phyloP scores from a whole-genome alignment of 2,329 filamentous ascomycete genomes.

The Fulvia fulva region DNA sequence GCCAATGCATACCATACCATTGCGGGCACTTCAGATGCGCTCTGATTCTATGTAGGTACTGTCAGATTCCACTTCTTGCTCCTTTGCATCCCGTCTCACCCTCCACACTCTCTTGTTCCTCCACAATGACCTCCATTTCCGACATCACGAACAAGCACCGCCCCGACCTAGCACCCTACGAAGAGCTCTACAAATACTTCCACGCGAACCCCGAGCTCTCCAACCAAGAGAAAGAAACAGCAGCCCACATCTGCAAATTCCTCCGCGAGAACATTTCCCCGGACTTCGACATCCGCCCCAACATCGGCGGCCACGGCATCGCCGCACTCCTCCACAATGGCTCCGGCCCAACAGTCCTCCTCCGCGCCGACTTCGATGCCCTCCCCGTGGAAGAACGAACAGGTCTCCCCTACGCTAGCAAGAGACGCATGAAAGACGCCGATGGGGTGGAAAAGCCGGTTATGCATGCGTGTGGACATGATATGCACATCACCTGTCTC shows the following conservation, averaged over 20 bases:
- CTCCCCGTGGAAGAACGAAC: constrained; percentile 57
- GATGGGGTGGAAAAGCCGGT: constrained; percentile 52
- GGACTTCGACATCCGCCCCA: constrained; percentile 44
- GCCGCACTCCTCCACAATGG: constrained; percentile 56
- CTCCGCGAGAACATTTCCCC: constrained; percentile 33
- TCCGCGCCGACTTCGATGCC: constrained; percentile 61
- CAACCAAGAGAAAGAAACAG: constrained; percentile 52
- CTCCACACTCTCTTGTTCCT: not conserved
- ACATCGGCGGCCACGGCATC: constrained; percentile 58
- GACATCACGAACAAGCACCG: constrained; percentile 30
- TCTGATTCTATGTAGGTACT: constrained; percentile 4
- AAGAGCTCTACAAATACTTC: constrained; percentile 56
- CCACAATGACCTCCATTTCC: constrained; percentile 24
- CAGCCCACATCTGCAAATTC: constrained; percentile 43
- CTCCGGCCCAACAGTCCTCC: constrained; percentile 51
- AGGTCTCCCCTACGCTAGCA: constrained; percentile 54
- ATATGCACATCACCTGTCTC: constrained; percentile 59
- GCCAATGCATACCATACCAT: not conserved
- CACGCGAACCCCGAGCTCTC: constrained; percentile 59
- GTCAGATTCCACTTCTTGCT: not conserved
- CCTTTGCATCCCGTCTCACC: not conserved
- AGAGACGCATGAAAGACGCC: constrained; percentile 37
- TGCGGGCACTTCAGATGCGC: not conserved
- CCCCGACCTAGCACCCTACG: constrained; percentile 45
- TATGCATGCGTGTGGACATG: constrained; percentile 68